Evolutionary conservation across 2,329 filamentous ascomycete species (phyloP), one percentile per base, ranked within the genome.

Genomic region (Alternaria hordeiaustralica): DNA sequence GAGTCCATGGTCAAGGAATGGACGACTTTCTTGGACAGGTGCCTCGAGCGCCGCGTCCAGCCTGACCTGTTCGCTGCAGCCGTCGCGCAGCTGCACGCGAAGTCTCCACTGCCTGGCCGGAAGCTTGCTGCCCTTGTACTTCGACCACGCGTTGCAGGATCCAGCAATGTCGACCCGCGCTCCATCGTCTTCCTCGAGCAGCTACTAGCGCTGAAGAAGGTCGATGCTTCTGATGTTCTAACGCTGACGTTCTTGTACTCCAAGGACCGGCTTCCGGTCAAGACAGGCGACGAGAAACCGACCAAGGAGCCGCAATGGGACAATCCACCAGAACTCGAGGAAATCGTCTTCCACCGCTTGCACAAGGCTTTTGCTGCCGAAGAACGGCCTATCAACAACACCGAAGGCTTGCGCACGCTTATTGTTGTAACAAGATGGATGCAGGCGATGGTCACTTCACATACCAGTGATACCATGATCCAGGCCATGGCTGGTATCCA

Each of bases 401-500:
- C 56, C 4, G 79, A 81, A 61, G 76, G 72, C 11, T 55, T 75
- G 15, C 69, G 72, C 30, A 78, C 75, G 3, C 59, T 81, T 41
- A 63, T 68, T 23, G 65, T 77, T 15, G 67, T 78, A 20, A 71
- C 77, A 30, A 69, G 69, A 68, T 81, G 79, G 79, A 81, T 81
- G 78, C 75, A 78, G 26, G 72, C 77, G 8, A 75, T 80, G 75
- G 76, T 79, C n/a, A 76, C 76, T 9, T 77, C 78, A 54, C 78
- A 80, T 50, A 79, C 78, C 10, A 79, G 72, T 64, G 77, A 80
- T 44, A 77, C 77, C 11, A 78, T 81, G 72, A 75, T 80, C 26
- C 76, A 81, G 43, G 79, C 78, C 41, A 79, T 81, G 71, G 63
- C 15, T 76, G 82, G 78, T 10, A 77, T 78, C 23, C 74, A 77